Evolutionary conservation across 495 filamentous ascomycete genomes (phyloP), one percentile per base, ranked within the genome.

Genomic region (Massariosphaeria phaeospora): DNA sequence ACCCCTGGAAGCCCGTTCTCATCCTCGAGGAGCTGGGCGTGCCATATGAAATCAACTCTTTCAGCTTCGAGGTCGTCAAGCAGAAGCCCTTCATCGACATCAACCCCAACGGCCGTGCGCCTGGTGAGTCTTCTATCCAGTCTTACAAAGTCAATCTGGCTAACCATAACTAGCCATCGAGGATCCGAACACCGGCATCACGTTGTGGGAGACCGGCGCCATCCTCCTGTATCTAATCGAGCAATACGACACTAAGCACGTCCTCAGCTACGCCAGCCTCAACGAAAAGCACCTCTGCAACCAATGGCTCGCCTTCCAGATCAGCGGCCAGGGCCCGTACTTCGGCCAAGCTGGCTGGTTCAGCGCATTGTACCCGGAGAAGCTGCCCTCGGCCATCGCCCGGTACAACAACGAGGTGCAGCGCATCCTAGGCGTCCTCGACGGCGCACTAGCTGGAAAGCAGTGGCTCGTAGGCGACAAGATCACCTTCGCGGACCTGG

Each of bases 391-490:
- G 0, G 77, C 69, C 29, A 71, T 71, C 15, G 70, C 74, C 1
- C 75, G 76, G 30, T 82, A 79, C 61, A 52, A 38, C 10, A 71
- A 68, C 41, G 74, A 80, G 61, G 59, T 73, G 18, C 58, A 69
- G 26, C 75, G 79, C n/a, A 58, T 79, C 1, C 52, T 72, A 17
- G 62, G 70, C 15, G 73, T 80, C 21, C 59, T 81, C 3, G 70
- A 80, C 6, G 47, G 44, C 5, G 58, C 54, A 2, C 66, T 81
- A 1, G 55, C 31, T 13, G 44, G 60, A 2, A 52, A 54, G 21
- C 54, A 63, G 1, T 83, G 68, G 55, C 72, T 82, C 0, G 75
- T 81, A 1, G 77, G 78, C 17, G 70, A 76, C 54, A 81, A 79
- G 49, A 66, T 63, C 40, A 73, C 70, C n/a, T 77, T 70, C 51